These are phyloP conservation scores for Phytophthora rubi DNA, from an alignment of 352 stramenopile genomes.

Conservation along the genomic window DNA sequence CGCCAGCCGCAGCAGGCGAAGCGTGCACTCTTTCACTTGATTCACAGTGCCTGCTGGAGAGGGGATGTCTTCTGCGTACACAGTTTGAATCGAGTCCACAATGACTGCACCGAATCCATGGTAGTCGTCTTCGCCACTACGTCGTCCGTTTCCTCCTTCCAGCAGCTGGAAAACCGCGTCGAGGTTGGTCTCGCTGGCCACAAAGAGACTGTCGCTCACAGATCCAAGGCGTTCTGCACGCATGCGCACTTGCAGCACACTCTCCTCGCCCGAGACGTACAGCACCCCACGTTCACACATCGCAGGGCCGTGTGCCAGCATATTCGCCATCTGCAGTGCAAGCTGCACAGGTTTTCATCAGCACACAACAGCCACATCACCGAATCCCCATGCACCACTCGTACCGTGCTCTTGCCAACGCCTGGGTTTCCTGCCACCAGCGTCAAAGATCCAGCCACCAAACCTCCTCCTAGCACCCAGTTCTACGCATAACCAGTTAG, in stretches of 20 bases:
- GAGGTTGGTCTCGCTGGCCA: conserved; percentile 87
- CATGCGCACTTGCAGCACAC: conserved; percentile 94
- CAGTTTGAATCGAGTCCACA: conserved; percentile 97
- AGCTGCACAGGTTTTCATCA: conserved; percentile 49
- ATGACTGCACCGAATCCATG: conserved; percentile 80
- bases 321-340: conserved; percentile 93
- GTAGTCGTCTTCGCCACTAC: conserved; percentile 5
- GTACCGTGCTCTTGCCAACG: conserved; percentile 92
- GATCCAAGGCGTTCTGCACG: conserved; percentile 88
- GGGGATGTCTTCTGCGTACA: conserved; percentile 89
- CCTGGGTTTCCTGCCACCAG: conserved; percentile 95
- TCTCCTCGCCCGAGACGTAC: conserved; percentile 98
- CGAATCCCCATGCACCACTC: conserved; percentile 2
- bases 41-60: conserved; percentile 88
- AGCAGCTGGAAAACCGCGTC: conserved; percentile 75
- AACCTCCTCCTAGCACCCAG: conserved; percentile 95
- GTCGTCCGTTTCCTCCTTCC: conserved; percentile 31
- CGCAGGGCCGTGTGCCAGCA: conserved; percentile 52
- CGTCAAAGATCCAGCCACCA: conserved; percentile 95
- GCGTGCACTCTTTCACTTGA: conserved; percentile 96
- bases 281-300: conserved; percentile 73
- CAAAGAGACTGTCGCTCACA: conserved; percentile 68
- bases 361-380: conserved; percentile 1
- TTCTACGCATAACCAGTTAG: conserved; percentile 60
- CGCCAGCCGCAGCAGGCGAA: conserved; percentile 92